Base-by-base conservation (phyloP, 768 basidiomycete species). In the Leccinum arenicola region DNA sequence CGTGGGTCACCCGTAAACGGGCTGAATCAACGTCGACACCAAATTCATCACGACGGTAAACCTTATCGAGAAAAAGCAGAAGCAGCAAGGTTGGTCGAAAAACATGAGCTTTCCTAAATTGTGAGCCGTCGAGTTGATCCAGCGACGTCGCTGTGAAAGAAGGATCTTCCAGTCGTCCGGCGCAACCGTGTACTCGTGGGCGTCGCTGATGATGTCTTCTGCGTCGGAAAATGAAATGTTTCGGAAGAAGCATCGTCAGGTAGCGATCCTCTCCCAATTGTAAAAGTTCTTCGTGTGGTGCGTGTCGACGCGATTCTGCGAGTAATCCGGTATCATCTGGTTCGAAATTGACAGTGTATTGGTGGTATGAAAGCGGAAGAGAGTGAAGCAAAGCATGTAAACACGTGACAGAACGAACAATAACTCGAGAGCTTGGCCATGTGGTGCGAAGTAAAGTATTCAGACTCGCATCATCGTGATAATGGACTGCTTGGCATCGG, bases 181-280 rank as follows among this genome's bases (percentile, higher is more conserved):
- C 3, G 96, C 96, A 14, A 98, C 91, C 0, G 96, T 98, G 71
- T 83, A 90, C 0, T 95, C 97, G 70, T 92, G 88, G 1, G 97
- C 95, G 66, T 97, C 95, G 4, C 93, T 87, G 52, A 95, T 84
- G 69, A 98, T 4, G 94, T 97, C 82, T 96, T 98, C 82, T 86
- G 89, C 54, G 82, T 78, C 12, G 94, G 87, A 29, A 29, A 29
- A 29, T 29, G 86, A 98, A 99, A 73, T 97, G 91, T 76, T 96
- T 97, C 66, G 98, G 83, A 25, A 99, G 82, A 5, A 98, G 80
- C 1, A 96, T 99, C 2, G 96, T 98, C 59, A 99, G 78, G 70
- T 98, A 99, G 66, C 96, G 94, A 88, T 99, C 97, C 80, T 99
- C 97, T 76, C 97, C 96, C 12, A 98, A 89, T 66, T 96, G 94